Evolutionary conservation across 768 basidiomycete species (phyloP), one percentile per base, ranked within the genome.

Genomic region (Mycena pura): DNA sequence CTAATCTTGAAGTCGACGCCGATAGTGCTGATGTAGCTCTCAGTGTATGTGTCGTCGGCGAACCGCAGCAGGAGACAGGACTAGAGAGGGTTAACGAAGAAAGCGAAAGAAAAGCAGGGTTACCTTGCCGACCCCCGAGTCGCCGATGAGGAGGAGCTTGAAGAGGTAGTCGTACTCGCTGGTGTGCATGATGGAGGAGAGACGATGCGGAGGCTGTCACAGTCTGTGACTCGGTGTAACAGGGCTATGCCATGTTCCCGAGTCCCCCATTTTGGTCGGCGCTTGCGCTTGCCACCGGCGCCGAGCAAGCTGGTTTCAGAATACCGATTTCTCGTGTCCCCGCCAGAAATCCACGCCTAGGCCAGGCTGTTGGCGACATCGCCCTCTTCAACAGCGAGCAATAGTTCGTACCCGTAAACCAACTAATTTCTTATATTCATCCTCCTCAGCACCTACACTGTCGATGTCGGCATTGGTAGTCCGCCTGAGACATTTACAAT

Each of bases 1-100:
- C 96, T 89, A 78, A 99, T 99, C 89, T 96, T 96, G 85, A 97
- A 97, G 86, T 97, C 95, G 68, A 98, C 96, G 60, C 96, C 97
- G 76, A 99, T 99, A 57, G 97, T 99, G 57, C 96, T 98, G 78
- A 98, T 99, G 82, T 98, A 99, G 41, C 93, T 95, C 46, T 96
- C 96, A 31, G 97, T 99, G 95, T 96, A 99, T 65, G 96, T 93
- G 78, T 99, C 97, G 81, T 99, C 97, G 74, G 95, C 98, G 87
- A 99, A 99, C 66, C 95, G 91, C 62, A 95, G 85, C 51, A 95
- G 82, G n/a, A 95, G 84, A 79, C 93, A 95, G 25, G 96, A 99
- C 83, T 99, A 96, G 64, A 95, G 78, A 95, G 95, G 89, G 68
- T 46, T 38, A 68, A 61, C 28, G 29, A 34, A 14, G 24, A 52